These are phyloP conservation scores for Trichoderma erinaceum DNA, from an alignment of 495 filamentous ascomycete species.

Conservation along the genomic window DNA sequence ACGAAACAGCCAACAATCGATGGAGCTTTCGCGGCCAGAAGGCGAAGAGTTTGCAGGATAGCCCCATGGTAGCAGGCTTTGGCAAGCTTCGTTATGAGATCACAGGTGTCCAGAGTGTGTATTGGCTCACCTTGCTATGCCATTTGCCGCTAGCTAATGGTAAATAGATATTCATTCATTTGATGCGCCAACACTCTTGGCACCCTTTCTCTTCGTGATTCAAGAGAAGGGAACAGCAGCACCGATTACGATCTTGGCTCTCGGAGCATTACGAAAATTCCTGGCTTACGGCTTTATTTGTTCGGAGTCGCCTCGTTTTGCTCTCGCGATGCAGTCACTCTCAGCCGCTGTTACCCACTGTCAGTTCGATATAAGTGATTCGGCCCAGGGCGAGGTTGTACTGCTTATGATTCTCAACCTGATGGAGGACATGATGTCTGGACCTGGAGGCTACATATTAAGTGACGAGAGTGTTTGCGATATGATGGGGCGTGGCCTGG, in stretches of 20 bases:
- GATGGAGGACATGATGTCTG: conserved; percentile 96
- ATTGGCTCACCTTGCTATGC: background rate
- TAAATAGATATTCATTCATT: conserved; percentile 73
- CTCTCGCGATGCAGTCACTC: conserved; percentile 88
- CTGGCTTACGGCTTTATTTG: conserved; percentile 90
- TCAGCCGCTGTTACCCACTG: conserved; percentile 96
- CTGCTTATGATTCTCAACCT: conserved; percentile 87
- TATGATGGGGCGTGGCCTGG: conserved; percentile 98
- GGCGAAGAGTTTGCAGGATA: conserved; percentile 97
- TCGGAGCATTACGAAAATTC: conserved; percentile 96
- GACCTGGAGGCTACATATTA: conserved; percentile 82
- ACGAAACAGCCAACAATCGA: conserved; percentile 46
- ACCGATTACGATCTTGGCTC: conserved; percentile 87
- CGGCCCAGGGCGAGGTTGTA: conserved; percentile 90
- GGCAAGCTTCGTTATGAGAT: conserved; percentile 83
- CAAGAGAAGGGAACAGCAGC: conserved; percentile 94
- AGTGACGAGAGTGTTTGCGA: conserved; percentile 97
- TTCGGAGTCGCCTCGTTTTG: conserved; percentile 71
- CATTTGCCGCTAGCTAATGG: conserved; percentile 17
- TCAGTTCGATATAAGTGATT: conserved; percentile 93
- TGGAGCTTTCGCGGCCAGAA: conserved; percentile 96
- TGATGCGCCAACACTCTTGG: conserved; percentile 82
- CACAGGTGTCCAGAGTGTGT: conserved; percentile 73
- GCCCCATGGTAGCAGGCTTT: conserved; percentile 93
- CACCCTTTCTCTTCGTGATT: conserved; percentile 96